Evolutionary conservation across 140 eudicot species (phyloP).

Genomic region (Cichorium intybus): DNA sequence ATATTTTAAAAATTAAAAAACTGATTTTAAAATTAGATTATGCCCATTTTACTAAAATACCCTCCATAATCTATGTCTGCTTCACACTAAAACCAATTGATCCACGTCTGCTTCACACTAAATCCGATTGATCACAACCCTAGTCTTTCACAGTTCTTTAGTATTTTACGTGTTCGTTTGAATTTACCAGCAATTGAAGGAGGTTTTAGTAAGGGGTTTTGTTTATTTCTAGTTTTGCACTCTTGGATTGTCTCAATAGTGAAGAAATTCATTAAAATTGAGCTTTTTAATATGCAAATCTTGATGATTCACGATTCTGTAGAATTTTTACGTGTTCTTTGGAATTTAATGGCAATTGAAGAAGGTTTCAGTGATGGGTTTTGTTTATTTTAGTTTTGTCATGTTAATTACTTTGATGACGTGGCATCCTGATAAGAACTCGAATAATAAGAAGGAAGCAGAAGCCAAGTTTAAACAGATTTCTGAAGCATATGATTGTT

Average conservation of each 20-base stretch:
- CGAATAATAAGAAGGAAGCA: slow-evolving; percentile 42
- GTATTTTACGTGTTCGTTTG: neutral
- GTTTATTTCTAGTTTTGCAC: slow-evolving; percentile 22
- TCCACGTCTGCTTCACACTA: too few relatives aligned
- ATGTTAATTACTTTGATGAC: too few relatives aligned
- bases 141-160: slow-evolving; percentile 15
- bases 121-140: too few relatives aligned
- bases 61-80: too few relatives aligned
- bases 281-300: slow-evolving; percentile 12
- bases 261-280: neutral
- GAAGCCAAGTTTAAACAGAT: slow-evolving; percentile 53
- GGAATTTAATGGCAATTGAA: neutral
- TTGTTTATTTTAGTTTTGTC: slow-evolving; percentile 22
- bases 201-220: slow-evolving; percentile 1
- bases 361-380: slow-evolving; percentile 7
- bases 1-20: too few relatives aligned
- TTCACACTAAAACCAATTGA: too few relatives aligned
- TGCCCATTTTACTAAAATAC: too few relatives aligned
- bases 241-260: slow-evolving; percentile 30
- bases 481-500: slow-evolving; percentile 58
- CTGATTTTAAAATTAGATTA: too few relatives aligned
- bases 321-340: neutral
- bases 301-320: slow-evolving; percentile 1
- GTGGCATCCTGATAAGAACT: slow-evolving; percentile 59
- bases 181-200: neutral